Percentiles rank a stretch among this genome's conserved stretches.
These are phyloP conservation scores for Pelargonium citronellum DNA, from an alignment of 441 rosid genomes.

Conservation along the genomic window DNA sequence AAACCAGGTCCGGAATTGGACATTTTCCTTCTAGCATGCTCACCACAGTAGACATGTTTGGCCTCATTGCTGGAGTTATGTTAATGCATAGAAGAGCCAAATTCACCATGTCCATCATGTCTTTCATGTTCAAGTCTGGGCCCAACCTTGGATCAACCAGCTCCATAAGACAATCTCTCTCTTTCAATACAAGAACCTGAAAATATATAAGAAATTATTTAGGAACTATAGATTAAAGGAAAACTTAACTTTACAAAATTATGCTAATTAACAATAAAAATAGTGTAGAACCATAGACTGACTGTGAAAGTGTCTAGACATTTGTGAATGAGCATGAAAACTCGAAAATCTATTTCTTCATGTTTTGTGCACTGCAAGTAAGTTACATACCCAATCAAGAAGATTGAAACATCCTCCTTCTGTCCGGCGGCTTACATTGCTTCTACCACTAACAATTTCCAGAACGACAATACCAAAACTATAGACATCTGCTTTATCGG, in stretches of 20 bases:
- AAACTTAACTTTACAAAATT: not conserved
- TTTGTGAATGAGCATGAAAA: too few relatives aligned
- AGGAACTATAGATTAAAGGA: not conserved
- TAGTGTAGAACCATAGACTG: too few relatives aligned
- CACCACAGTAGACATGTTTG: conserved; percentile 58
- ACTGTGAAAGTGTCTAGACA: too few relatives aligned
- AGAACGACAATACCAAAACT: too few relatives aligned
- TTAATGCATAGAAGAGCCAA: conserved; percentile 53
- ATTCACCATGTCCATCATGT: conserved; percentile 45
- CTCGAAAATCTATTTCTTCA: too few relatives aligned
- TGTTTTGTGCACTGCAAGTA: too few relatives aligned
- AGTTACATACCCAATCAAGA: conserved; percentile 39
- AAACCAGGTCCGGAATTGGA: conserved; percentile 25
- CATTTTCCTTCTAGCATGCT: conserved; percentile 62
- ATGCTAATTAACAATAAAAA: not conserved
- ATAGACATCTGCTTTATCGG: too few relatives aligned
- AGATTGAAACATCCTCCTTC: conserved; percentile 28
- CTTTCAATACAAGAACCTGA: conserved; percentile 47
- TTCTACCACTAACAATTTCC: conserved; percentile 3
- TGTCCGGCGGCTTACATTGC: conserved; percentile 24
- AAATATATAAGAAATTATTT: not conserved
- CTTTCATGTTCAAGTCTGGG: conserved; percentile 37
- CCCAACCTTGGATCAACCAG: conserved; percentile 52
- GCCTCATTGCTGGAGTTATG: conserved; percentile 40
- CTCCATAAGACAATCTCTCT: conserved; percentile 36